phyloP scores from a whole-genome alignment of 257 asterid genomes.

The Scutellaria barbata region DNA sequence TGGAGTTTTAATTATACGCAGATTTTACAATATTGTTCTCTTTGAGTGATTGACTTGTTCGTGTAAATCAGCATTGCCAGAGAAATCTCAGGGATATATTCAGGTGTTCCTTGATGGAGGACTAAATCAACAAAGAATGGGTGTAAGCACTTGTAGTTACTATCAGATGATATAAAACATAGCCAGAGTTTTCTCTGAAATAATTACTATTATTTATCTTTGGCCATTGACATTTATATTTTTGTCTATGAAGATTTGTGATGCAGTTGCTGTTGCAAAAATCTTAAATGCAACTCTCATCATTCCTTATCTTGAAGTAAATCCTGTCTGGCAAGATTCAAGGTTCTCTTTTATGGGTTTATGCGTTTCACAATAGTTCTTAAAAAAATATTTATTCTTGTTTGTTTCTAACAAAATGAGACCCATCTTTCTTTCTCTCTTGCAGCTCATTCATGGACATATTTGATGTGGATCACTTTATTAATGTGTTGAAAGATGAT shows the following conservation, averaged over 20 bases:
- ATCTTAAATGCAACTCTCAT: slow-evolving; percentile 94
- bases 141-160: slow-evolving; percentile 54
- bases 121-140: slow-evolving; percentile 96
- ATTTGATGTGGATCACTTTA: slow-evolving; percentile 96
- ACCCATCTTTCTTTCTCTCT: slow-evolving; percentile 15
- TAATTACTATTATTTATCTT: neutral
- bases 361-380: slow-evolving; percentile 10
- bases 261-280: slow-evolving; percentile 98
- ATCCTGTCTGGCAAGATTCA: slow-evolving; percentile 97
- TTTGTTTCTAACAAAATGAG: slow-evolving; percentile 25
- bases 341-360: slow-evolving; percentile 53
- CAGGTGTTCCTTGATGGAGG: slow-evolving; percentile 99
- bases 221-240: slow-evolving; percentile 30
- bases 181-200: neutral
- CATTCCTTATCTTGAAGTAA: slow-evolving; percentile 90
- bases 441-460: slow-evolving; percentile 89
- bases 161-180: neutral
- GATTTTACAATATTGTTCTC: slow-evolving; percentile 3
- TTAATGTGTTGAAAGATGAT: slow-evolving; percentile 81
- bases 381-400: slow-evolving; percentile 6
- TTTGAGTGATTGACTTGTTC: slow-evolving; percentile 2
- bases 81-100: slow-evolving; percentile 76
- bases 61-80: slow-evolving; percentile 60
- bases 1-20: neutral
- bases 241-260: slow-evolving; percentile 69